Base-by-base conservation (phyloP, 108 stramenopile genomes). In the Fistulifera solaris region DNA sequence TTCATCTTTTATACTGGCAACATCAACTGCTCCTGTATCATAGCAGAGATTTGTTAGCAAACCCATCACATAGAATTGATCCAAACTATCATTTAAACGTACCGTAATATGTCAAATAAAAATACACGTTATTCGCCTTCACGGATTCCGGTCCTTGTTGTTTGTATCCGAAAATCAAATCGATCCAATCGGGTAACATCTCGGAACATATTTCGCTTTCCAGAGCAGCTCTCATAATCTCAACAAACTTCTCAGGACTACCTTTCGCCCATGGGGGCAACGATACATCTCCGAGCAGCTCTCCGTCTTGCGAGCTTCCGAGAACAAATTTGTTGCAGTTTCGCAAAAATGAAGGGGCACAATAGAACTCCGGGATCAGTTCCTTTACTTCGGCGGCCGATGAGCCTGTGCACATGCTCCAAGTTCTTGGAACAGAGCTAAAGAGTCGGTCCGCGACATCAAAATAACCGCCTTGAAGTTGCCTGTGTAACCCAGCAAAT, bases 401-500 rank as follows among this genome's bases (percentile, higher is more conserved):
- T n/a, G 75, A 63, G 5, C 89, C 89, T 25, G 91, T 93, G 61
- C 84, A 86, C 87, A 93, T 89, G 11, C 87, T 83, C 87, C 84
- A 99, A 24, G 95, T 93, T 38, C 85, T 66, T 24, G 90, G 74
- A 35, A 99, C 83, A 25, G 93, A 93, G 50, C 81, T 83, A 49
- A 99, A 97, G n/a, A 96, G 70, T 6, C 98, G 87, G 66, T 99
- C 96, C 2, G 96, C 87, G 14, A 94, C 93, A 85, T 99, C 98
- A 63, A 99, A 98, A 53, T 92, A 80, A 13, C 96, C 96, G 48
- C 88, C 77, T 71, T 99, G 94, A 23, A 99, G 79, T 18, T 94
- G 89, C 15, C 88, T 50, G 56, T 97, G 96, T 0, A 97, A 70
- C 4, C 73, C 75, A 11, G 92, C 83, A 58, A 92, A 99, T 3